A percentile compares a stretch with the other conserved stretches of the same genome.
Evolutionary conservation across 345 rosid genomes (phyloP).

Genomic region (Anacardium occidentale): DNA sequence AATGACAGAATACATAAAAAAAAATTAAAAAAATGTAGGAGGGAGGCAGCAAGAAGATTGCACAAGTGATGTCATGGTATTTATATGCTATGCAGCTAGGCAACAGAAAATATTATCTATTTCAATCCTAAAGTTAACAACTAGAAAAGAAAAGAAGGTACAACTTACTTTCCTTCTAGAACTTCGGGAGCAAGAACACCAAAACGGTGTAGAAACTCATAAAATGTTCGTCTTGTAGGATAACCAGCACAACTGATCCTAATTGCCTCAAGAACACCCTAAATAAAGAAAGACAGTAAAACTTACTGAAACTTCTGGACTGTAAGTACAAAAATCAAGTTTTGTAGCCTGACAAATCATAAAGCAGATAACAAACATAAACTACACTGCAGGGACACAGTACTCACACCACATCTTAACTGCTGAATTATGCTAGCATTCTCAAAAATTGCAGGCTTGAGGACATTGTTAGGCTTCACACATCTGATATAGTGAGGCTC

Average conservation of each 20-base stretch:
- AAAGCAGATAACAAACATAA: constrained; percentile 13
- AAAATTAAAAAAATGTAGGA: not conserved
- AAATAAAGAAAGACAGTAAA: not conserved
- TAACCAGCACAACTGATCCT: constrained; percentile 99
- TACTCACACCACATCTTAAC: constrained; percentile 97
- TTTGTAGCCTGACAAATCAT: constrained; percentile 1
- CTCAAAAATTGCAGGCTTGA: constrained; percentile 96
- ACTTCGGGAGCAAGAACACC: constrained; percentile 98
- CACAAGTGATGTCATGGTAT: not conserved
- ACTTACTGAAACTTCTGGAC: constrained; percentile 16
- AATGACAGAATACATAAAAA: constrained; percentile 15
- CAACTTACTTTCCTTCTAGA: constrained; percentile 82
- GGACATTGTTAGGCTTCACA: constrained; percentile 97
- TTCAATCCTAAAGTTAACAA: constrained; percentile 2
- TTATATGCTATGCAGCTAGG: constrained; percentile 7
- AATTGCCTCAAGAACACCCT: constrained; percentile 99
- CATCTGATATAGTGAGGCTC: constrained; percentile 99
- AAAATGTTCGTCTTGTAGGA: constrained; percentile 94
- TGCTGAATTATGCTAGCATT: constrained; percentile 90
- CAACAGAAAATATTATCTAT: constrained; percentile 6
- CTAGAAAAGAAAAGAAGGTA: constrained; percentile 8
- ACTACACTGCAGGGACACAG: constrained; percentile 21
- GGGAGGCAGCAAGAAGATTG: not conserved
- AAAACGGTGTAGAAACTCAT: constrained; percentile 93
- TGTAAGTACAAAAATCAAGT: constrained; percentile 11